These are phyloP conservation scores for Ambrosiella cleistominuta DNA, from an alignment of 2,329 filamentous ascomycete genomes.

Conservation along the genomic window DNA sequence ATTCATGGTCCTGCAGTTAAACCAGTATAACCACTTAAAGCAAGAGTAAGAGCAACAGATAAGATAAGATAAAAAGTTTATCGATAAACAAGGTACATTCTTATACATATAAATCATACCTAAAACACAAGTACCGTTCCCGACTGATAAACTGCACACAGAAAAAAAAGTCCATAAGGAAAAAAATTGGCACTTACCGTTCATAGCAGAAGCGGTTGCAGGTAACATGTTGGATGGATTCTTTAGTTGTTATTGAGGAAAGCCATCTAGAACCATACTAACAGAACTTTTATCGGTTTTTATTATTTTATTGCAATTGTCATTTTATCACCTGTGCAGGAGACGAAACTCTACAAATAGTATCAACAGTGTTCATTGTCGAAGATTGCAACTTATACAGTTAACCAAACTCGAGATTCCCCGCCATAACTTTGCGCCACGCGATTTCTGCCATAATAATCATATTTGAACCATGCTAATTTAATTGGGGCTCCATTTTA, in stretches of 20 bases:
- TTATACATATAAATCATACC: background rate
- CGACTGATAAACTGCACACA: constrained; percentile 5
- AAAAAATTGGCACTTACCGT: constrained; percentile 10
- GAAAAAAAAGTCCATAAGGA: constrained; percentile 11
- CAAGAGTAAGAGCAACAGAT: background rate
- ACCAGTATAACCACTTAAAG: background rate
- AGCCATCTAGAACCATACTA: background rate
- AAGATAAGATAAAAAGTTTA: constrained; percentile 10
- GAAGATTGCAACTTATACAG: constrained; percentile 10
- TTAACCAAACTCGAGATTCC: background rate
- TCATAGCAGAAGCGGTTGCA: constrained; percentile 1
- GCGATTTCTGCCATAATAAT: constrained; percentile 2
- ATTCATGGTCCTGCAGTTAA: background rate
- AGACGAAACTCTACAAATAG: constrained; percentile 5
- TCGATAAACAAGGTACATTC: constrained; percentile 5
- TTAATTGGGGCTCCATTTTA: constrained; percentile 11
- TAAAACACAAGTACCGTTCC: constrained; percentile 1
- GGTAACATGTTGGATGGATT: constrained; percentile 4
- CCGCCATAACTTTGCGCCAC: background rate
- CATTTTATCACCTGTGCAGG: constrained; percentile 3
- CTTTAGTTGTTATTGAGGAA: constrained; percentile 2
- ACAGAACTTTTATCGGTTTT: background rate
- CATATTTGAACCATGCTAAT: constrained; percentile 8
- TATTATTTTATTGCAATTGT: background rate
- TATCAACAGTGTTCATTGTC: constrained; percentile 3